Percentiles rank a stretch among this genome's conserved stretches.
These are phyloP conservation scores for Trichoderma virens DNA, from an alignment of 495 filamentous ascomycete genomes.

Conservation along the genomic window DNA sequence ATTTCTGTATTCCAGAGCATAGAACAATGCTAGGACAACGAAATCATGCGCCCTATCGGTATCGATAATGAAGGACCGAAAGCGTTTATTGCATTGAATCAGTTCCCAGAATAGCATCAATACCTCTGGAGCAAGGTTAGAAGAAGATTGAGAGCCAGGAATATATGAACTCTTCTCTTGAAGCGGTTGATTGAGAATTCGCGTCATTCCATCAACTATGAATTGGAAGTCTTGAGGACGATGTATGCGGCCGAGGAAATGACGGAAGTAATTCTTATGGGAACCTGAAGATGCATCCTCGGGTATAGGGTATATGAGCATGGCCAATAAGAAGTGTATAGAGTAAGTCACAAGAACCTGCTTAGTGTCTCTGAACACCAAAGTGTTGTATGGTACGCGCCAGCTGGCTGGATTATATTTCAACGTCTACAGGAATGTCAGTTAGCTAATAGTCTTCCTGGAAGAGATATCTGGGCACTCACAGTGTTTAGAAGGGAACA, in stretches of 20 bases:
- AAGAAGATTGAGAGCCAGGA: slow-evolving; percentile 70
- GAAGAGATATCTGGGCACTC: slow-evolving; percentile 25
- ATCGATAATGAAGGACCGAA: slow-evolving; percentile 94
- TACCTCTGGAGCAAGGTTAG: slow-evolving; percentile 92
- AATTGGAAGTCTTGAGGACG: slow-evolving; percentile 97
- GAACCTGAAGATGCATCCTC: slow-evolving; percentile 53
- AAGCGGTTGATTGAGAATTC: slow-evolving; percentile 86
- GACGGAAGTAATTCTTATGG: slow-evolving; percentile 83
- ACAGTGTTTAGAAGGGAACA: slow-evolving; percentile 96
- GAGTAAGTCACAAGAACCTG: slow-evolving; percentile 88
- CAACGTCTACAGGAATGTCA: slow-evolving; percentile 51
- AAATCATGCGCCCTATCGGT: slow-evolving; percentile 93
- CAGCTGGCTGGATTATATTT: slow-evolving; percentile 96
- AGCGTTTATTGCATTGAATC: slow-evolving; percentile 95
- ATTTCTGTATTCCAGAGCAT: slow-evolving; percentile 77
- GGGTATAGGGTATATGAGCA: slow-evolving; percentile 85
- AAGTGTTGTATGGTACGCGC: slow-evolving; percentile 90
- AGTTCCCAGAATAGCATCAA: slow-evolving; percentile 98
- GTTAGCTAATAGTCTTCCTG: slow-evolving; percentile 18
- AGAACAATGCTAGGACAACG: slow-evolving; percentile 82
- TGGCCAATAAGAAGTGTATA: slow-evolving; percentile 80
- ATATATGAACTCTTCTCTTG: slow-evolving; percentile 83
- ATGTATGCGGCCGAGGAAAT: slow-evolving; percentile 87
- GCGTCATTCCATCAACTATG: slow-evolving; percentile 90
- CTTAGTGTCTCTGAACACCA: slow-evolving; percentile 89